Base-by-base conservation (phyloP, 2,329 filamentous ascomycete genomes). In the Chaetothyriales sp. region DNA sequence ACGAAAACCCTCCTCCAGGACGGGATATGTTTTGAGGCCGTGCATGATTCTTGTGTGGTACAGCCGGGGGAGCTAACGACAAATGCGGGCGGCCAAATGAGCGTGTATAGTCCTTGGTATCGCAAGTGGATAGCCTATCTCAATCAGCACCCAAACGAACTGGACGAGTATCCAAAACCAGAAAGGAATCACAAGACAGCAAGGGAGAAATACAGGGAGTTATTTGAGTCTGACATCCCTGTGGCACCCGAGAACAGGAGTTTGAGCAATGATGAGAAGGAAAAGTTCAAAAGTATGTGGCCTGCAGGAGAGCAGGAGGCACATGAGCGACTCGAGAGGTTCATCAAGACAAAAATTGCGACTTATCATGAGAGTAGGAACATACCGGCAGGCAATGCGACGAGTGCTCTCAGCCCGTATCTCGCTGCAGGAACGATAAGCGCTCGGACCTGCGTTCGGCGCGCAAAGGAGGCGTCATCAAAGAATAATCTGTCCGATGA, bases 71-170 rank as follows among this genome's bases (percentile, higher is more conserved):
- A 71, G 39, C 66, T 94, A 39, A 68, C 68, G 18, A 86, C 75
- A 4, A 46, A 43, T n/a, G 67, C 73, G 2, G 86, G 87, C 1
- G 86, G 78, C 50, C 86, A 90, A 60, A 93, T 92, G 60, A 78
- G 85, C 0, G 86, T 95, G 0, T 95, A 92, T 59, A 80, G 74
- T 1, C 89, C 87, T 0, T 95, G 87, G 86, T 90, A 77, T 63
- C 74, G 80, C 15, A 62, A 83, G 0, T 95, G 88, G 87, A 67
- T 88, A 19, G 75, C 77, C 3, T 77, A 89, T 58, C 61, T 94
- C 4, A 81, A 89, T 53, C 71, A 75, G 2, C 79, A 93, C 55
- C 76, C 77, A 0, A 74, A 86, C 12, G 68, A 86, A 0, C 67
- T 94, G 0, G 73, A 82, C 36, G 66, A 79, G 1, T 79, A 74